These are phyloP conservation scores for Puccinellia tenuiflora DNA, from an alignment of 176 grass and related monocot species.

Conservation along the genomic window DNA sequence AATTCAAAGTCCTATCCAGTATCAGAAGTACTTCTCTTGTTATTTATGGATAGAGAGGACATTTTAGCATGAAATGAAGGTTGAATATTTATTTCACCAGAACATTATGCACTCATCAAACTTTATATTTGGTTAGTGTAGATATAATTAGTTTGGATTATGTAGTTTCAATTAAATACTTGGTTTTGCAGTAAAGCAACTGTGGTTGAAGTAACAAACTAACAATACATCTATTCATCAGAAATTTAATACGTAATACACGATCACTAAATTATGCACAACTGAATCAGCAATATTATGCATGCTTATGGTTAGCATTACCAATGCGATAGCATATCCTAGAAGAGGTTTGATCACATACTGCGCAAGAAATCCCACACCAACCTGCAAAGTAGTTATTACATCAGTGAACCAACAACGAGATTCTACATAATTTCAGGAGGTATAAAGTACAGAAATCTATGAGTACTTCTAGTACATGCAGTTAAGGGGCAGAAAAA, in stretches of 20 bases:
- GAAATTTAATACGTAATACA: slow-evolving; percentile 11
- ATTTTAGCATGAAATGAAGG: neutral
- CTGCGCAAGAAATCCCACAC: slow-evolving; percentile 87
- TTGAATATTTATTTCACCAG: neutral
- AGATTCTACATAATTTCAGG: slow-evolving; percentile 1
- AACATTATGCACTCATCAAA: neutral
- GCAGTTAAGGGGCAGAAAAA: slow-evolving; percentile 23
- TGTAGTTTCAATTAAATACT: neutral
- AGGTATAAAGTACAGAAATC: slow-evolving; percentile 3
- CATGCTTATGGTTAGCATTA: slow-evolving; percentile 32
- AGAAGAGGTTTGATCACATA: slow-evolving; percentile 87
- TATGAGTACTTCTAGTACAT: slow-evolving; percentile 13
- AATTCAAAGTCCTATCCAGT: neutral
- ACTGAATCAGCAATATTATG: neutral
- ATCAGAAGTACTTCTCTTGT: neutral
- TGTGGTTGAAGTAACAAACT: neutral
- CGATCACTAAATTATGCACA: neutral
- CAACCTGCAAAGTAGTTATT: slow-evolving; percentile 61
- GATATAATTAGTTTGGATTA: neutral
- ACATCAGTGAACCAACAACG: slow-evolving; percentile 24
- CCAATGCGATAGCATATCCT: slow-evolving; percentile 70
- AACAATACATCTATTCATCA: neutral
- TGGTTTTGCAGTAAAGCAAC: neutral
- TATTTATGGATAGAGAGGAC: neutral
- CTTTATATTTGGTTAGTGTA: neutral